Conservation (phyloP, 768 basidiomycete species). For the Mycena galopus region DNA sequence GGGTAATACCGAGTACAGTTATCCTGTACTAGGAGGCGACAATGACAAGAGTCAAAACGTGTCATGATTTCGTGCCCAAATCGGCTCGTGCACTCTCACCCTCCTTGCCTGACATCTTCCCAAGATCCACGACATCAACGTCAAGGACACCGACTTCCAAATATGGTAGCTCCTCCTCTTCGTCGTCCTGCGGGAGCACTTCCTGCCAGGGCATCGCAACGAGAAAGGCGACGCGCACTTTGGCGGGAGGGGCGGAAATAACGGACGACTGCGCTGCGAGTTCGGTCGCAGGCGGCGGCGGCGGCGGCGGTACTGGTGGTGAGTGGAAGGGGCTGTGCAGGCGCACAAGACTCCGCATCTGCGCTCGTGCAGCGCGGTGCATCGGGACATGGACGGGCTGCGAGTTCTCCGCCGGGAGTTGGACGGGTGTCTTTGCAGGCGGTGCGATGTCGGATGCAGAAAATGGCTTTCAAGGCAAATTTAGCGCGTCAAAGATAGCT, state of each 20-base stretch:
- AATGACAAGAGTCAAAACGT: not conserved
- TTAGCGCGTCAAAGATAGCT: not conserved
- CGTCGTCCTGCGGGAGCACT: not conserved
- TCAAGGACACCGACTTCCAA: conserved; percentile 21
- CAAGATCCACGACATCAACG: not conserved
- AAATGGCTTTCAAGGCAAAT: not conserved
- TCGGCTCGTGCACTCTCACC: not conserved
- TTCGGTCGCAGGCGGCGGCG: not conserved
- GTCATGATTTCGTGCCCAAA: not conserved
- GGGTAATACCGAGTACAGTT: not conserved
- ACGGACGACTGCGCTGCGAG: not conserved
- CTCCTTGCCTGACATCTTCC: not conserved
- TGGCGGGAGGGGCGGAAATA: not conserved
- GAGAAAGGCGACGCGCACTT: conserved; percentile 12
- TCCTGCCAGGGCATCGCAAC: conserved; percentile 16
- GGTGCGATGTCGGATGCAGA: not conserved
- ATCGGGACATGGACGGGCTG: not conserved
- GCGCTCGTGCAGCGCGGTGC: not conserved
- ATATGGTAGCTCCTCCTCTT: not conserved
- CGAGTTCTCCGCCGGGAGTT: not conserved
- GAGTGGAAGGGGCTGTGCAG: conserved; percentile 1
- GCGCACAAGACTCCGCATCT: not conserved
- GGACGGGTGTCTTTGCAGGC: not conserved
- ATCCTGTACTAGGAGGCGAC: not conserved
- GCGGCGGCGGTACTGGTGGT: not conserved